Evolutionary conservation across 352 stramenopile genomes (phyloP), one percentile per base, ranked within the genome.

Genomic region (Stephanocyclus meneghinianus): DNA sequence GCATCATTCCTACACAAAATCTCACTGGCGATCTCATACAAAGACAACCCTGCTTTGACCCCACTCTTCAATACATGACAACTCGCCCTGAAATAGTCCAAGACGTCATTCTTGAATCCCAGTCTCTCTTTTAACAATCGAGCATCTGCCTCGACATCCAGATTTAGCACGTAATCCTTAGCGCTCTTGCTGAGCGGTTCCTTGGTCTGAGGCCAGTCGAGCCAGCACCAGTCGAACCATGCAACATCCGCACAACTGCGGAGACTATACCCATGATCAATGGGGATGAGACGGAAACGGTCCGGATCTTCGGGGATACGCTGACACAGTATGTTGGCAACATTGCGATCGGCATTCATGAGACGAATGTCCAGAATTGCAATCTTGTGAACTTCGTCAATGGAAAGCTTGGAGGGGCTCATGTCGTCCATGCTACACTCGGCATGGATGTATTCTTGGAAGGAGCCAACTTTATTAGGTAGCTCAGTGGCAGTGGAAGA

Each of bases 171-270:
- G 59, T 93, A 93, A 16, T 90, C 70, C 40, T 81, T 90, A 1
- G 76, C 79, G 42, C 86, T 80, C 40, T 88, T 79, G 72, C 87
- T 88, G 13, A 95, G 64, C 1, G 91, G 90, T 83, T 91, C 59
- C 40, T 95, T 93, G 55, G 94, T 71, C 81, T 99, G 96, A 8
- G 95, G 95, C 96, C 96, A 99, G 81, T 98, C 96, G 63, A 98
- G 96, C 97, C 97, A 99, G 77, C 96, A 98, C 97, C 96, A 99
- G 84, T 98, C 96, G 78, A 97, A 98, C 95, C 96, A 98, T 21
- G 93, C 97, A 30, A 99, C 97, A 78, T 99, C 95, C 15, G 98
- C 81, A 45, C 95, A 95, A 71, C 98, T 95, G 18, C 97, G 94
- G 35, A 99, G 85, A 81, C 95, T 98, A 78, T 98, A 99, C 11